A percentile compares a stretch with the other conserved stretches of the same genome.
These are phyloP conservation scores for Pilatotrama ljubarskyi DNA, from an alignment of 768 basidiomycete genomes.

Conservation along the genomic window DNA sequence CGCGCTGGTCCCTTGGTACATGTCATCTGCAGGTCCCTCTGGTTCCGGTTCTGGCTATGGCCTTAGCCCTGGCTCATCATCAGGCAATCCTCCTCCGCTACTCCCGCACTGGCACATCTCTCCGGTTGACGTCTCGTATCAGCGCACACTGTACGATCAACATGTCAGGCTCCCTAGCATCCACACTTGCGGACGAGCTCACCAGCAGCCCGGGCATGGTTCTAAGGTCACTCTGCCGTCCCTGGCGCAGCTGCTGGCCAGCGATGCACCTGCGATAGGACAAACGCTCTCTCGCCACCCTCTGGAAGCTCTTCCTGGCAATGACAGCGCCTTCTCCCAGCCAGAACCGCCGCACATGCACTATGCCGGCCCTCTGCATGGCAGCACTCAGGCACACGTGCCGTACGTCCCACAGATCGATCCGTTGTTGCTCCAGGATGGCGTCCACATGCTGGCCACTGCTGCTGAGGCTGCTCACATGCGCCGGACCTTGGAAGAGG, in stretches of 20 bases:
- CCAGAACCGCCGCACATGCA: neutral
- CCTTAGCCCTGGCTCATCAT: neutral
- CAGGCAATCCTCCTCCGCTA: neutral
- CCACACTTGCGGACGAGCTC: neutral
- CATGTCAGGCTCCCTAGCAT: constrained; percentile 8
- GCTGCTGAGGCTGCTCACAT: neutral
- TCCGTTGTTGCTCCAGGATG: constrained; percentile 15
- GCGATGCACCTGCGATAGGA: neutral
- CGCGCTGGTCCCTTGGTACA: neutral
- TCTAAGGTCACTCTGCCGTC: constrained; percentile 9
- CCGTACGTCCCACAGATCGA: constrained; percentile 15
- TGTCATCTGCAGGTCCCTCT: neutral
- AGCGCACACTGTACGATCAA: neutral
- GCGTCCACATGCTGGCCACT: constrained; percentile 3
- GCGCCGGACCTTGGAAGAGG: neutral
- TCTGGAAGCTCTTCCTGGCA: neutral
- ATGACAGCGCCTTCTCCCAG: neutral
- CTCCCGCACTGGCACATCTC: neutral
- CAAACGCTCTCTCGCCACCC: neutral
- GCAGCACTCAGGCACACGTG: too few species aligned
- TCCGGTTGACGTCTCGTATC: neutral
- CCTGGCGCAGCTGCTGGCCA: constrained; percentile 6
- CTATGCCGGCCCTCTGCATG: neutral
- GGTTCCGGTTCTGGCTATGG: neutral
- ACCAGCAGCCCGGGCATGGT: neutral